Evolutionary conservation across 1,284 basidiomycete species (phyloP), one percentile per base, ranked within the genome.

Genomic region (Apiotrichum sp.): DNA sequence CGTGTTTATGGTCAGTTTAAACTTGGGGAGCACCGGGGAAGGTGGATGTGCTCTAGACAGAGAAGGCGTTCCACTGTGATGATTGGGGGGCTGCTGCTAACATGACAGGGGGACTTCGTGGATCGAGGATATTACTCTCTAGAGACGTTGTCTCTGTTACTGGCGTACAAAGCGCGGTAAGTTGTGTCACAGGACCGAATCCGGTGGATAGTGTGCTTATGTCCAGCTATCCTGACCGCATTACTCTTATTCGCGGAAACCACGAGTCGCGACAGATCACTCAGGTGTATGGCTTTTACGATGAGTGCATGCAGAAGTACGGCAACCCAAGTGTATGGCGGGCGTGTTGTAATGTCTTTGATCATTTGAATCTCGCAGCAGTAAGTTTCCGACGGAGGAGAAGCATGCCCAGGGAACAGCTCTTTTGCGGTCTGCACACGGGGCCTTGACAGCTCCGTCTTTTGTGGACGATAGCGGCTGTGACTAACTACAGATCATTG

Each of bases 221-320:
- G 10, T 8, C 6, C 52, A 57, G 89, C 71, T 95, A 93, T 77
- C 93, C 93, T 6, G 90, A 96, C 73, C 85, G 86, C 65, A 87
- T 98, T 56, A 96, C 91, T 0, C 78, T 98, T 3, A 79, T 98
- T 10, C 81, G 93, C 58, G 93, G 93, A 46, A 98, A 98, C 75
- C 95, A 98, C 71, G 95, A 97, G 75, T 89, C 86, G 67, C 80
- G 95, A 64, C 93, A 97, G 72, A 97, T 98, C 66, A 98, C 95
- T 1, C 93, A 98, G 70, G 93, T 97, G 2, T 98, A 98, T 63
- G 93, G 93, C 13, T 98, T 98, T 76, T 98, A 97, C 71, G 93
- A 96, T 71, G 93, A 97, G 76, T 96, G 93, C 68, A 92, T 93
- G 76, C 88, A 91, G 75, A 97, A 96, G 74, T 97, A 96, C 72